Conservation (phyloP, 2,329 filamentous ascomycete species). For the Colletotrichum spinosum region DNA sequence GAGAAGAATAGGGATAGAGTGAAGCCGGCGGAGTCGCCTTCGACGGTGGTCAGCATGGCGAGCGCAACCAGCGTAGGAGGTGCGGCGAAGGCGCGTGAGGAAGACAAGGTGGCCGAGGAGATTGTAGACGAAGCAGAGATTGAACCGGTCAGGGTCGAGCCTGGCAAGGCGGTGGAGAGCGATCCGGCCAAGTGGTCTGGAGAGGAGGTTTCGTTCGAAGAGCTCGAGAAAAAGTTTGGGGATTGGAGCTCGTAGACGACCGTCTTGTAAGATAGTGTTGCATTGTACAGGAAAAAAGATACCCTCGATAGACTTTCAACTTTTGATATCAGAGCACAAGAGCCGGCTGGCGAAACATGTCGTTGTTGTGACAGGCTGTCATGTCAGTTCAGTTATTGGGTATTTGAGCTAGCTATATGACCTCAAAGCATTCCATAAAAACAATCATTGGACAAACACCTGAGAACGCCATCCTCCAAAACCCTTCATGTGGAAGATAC, state of each 20-base stretch:
- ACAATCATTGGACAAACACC: too few relatives aligned
- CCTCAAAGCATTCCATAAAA: too few relatives aligned
- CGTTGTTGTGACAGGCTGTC: too few relatives aligned
- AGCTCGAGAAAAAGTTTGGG: constrained; percentile 42
- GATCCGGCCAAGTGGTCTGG: constrained; percentile 43
- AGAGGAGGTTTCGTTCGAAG: constrained; percentile 50
- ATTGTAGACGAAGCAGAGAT: neutral
- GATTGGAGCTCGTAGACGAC: constrained; percentile 4
- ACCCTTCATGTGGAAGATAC: too few relatives aligned
- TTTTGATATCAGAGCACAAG: too few relatives aligned
- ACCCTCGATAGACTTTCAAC: constrained; percentile 21
- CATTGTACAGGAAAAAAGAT: neutral
- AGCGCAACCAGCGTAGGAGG: neutral
- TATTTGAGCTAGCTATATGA: too few relatives aligned
- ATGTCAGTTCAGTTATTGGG: too few relatives aligned
- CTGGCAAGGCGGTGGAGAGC: constrained; percentile 30
- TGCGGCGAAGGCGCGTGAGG: neutral
- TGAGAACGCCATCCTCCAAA: too few relatives aligned
- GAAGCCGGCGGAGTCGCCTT: too few relatives aligned
- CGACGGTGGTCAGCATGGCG: too few relatives aligned
- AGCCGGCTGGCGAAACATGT: too few relatives aligned
- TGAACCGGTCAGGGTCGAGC: constrained; percentile 13
- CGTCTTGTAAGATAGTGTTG: constrained; percentile 25
- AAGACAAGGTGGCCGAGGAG: neutral
- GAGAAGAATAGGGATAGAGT: neutral